Evolutionary conservation across 169 alveolate genomes (phyloP).

Genomic region (Theileria orientalis): DNA sequence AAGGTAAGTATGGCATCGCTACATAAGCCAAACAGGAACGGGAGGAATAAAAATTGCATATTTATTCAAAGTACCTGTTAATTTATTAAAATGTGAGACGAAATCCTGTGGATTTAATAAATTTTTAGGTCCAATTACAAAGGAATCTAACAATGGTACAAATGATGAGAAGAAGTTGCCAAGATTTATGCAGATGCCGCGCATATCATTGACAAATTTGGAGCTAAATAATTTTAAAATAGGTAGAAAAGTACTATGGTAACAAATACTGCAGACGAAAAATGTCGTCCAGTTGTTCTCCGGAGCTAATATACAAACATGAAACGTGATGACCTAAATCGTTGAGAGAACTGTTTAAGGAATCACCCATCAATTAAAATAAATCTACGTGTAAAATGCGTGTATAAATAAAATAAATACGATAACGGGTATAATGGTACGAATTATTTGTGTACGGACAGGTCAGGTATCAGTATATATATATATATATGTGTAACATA

Average conservation of each 20-base stretch:
- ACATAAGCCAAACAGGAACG: no score
- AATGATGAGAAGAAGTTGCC: conserved; percentile 60
- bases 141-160: conserved; percentile 64
- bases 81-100: conserved; percentile 49
- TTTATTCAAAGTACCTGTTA: conserved; percentile 13
- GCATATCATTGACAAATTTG: conserved; percentile 65
- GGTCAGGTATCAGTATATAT: neutral
- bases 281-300: conserved; percentile 62
- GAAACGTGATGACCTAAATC: conserved; percentile 60
- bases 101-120: conserved; percentile 27
- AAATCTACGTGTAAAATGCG: neutral
- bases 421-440: neutral
- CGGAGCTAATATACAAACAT: conserved; percentile 55
- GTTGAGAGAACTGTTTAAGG: conserved; percentile 31
- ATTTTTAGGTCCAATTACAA: conserved; percentile 51
- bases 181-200: conserved; percentile 58
- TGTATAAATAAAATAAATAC: neutral
- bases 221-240: conserved; percentile 17
- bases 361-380: conserved; percentile 40
- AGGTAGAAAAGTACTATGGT: conserved; percentile 46
- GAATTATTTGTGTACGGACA: neutral
- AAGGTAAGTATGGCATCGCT: neutral
- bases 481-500: neutral
- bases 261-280: conserved; percentile 55
- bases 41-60: no score